Base-by-base conservation (phyloP, 2,329 filamentous ascomycete species). In the Pseudogymnoascus sp. region DNA sequence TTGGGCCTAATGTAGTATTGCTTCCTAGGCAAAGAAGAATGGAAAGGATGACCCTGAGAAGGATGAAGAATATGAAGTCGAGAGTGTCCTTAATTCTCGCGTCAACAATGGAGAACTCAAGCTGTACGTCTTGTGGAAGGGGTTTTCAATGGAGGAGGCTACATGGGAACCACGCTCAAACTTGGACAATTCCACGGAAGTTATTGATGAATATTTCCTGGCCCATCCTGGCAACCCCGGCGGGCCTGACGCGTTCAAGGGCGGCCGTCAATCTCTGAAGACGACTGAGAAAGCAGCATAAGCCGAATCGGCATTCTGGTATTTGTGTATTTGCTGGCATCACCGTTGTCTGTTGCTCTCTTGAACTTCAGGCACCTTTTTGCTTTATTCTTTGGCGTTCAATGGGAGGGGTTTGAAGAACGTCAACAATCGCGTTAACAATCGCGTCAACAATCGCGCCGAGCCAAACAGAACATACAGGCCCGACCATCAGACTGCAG, bases 111-210 rank as follows among this genome's bases (percentile, higher is more conserved):
- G 38, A 11, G 47, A 62, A 4, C 62, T 63, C 23, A 17, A 23
- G 10, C 33, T 28, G 6, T 68, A 68, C 40, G 64, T 68, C 40
- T 64, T 68, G 23, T 68, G 67, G 67, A 36, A 40, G 31, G 66
- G 67, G 2, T 68, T 62, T 26, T 26, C 62, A 1, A 21, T 38
- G 6, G 17, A 40, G 3, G 21, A 61, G 7, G 64, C 64, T 17
- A 69, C 64, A n/a, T 68, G 67, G 67, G 67, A 69, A 61, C 66
- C 64, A 7, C 64, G 65, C 7, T 36, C 17, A 1, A 61, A 68
- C 35, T 60, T 69, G 6, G 26, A 28, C 7, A 67, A 69, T 40
- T 47, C 63, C 1, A 17, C 26, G 7, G 57, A 64, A 3, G 31
- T 28, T 7, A 67, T 69, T 28, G 21, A 35, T 31, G 23, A 50